Percentiles rank a stretch among this genome's conserved stretches.
Conservation (phyloP, 1,284 basidiomycete species). For the Heterobasidion parviporum region DNA sequence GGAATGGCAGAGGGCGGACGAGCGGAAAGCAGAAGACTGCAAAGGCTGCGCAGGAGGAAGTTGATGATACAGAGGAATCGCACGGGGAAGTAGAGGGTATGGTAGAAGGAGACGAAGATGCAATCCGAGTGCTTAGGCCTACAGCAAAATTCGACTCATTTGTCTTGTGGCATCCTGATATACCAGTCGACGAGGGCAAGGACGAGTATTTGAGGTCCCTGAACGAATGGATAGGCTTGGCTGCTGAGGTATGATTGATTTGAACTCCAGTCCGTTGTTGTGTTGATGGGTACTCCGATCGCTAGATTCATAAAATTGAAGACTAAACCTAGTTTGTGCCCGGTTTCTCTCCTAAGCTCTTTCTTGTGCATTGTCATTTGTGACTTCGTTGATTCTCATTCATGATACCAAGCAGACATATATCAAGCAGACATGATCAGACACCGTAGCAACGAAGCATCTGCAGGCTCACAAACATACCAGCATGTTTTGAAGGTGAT, state of each 20-base stretch:
- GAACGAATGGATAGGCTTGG: constrained; percentile 55
- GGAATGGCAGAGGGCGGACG: constrained; percentile 9
- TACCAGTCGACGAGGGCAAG: constrained; percentile 50
- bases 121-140: constrained; percentile 33
- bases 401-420: no score
- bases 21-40: constrained; percentile 11
- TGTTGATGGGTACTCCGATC: no score
- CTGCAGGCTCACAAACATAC: no score
- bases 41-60: constrained; percentile 13
- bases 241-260: constrained; percentile 41
- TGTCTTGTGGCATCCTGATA: constrained; percentile 66
- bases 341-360: no score
- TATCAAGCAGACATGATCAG: no score
- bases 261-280: background rate
- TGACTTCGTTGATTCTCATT: no score
- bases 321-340: no score
- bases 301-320: no score
- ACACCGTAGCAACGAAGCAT: no score
- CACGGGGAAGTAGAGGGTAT: constrained; percentile 11
- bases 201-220: constrained; percentile 65
- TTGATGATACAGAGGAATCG: constrained; percentile 13
- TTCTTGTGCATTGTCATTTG: no score
- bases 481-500: no score
- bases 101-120: constrained; percentile 10
- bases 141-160: constrained; percentile 51